A percentile compares a stretch with the other conserved stretches of the same genome.
These are phyloP conservation scores for Acidiella bohemica DNA, from an alignment of 495 filamentous ascomycete species.

Conservation along the genomic window DNA sequence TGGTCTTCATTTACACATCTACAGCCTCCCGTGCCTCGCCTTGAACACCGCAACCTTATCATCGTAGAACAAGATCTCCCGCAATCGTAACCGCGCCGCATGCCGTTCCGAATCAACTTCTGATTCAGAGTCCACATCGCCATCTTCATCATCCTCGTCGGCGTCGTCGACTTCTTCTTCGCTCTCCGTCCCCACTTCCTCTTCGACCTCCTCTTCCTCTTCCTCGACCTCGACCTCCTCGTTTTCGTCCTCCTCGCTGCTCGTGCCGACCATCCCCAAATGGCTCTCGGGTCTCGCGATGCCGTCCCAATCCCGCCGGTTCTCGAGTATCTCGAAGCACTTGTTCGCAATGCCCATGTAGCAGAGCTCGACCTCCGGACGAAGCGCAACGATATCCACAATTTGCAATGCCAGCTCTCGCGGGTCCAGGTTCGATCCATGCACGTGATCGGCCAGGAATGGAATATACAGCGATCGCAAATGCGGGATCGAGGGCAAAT, in stretches of 20 bases:
- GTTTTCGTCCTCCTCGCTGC: constrained; percentile 31
- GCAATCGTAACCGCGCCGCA: constrained; percentile 41
- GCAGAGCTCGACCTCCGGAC: constrained; percentile 71
- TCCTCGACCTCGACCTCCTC: constrained; percentile 35
- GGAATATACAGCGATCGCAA: constrained; percentile 70
- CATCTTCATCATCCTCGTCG: constrained; percentile 22
- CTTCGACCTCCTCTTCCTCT: constrained; percentile 38
- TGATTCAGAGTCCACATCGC: constrained; percentile 31
- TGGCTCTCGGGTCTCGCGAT: constrained; percentile 22
- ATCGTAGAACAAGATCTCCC: constrained; percentile 82
- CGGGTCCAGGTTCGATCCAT: constrained; percentile 38
- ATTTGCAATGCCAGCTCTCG: constrained; percentile 74
- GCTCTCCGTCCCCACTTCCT: constrained; percentile 37
- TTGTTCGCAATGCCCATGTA: constrained; percentile 71
- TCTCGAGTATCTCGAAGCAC: constrained; percentile 82
- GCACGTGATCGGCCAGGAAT: constrained; percentile 52
- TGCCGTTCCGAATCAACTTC: constrained; percentile 25
- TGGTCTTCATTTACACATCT: constrained; percentile 21
- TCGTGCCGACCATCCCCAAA: constrained; percentile 21
- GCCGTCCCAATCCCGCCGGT: constrained; percentile 26
- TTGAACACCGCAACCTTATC: constrained; percentile 78
- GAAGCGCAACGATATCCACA: constrained; percentile 69
- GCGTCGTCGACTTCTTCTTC: constrained; percentile 33
- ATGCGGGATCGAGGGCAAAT: constrained; percentile 60
- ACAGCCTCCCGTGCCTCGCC: constrained; percentile 61